Conservation (phyloP, 2,329 filamentous ascomycete genomes). For the Arthroderma uncinatum region DNA sequence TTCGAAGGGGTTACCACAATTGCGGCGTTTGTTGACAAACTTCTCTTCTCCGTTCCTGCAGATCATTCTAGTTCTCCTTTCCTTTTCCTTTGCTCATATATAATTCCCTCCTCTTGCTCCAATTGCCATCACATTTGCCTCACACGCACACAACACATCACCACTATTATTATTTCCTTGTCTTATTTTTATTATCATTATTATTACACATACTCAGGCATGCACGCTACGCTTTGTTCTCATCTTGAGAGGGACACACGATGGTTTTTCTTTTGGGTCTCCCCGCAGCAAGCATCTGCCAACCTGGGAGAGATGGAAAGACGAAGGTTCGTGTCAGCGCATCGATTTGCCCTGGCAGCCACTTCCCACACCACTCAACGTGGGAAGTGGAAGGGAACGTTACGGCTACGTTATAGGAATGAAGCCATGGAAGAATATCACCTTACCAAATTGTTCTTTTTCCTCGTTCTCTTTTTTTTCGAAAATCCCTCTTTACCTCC, state of each 20-base stretch:
- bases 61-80: not conserved
- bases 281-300: not conserved
- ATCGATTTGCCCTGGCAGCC: not conserved
- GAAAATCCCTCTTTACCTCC: not conserved
- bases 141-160: not conserved
- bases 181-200: not conserved
- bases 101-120: constrained; percentile 1
- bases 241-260: constrained; percentile 4
- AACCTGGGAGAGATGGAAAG: not conserved
- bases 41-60: constrained; percentile 2
- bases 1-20: not conserved
- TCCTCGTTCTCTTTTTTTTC: not conserved
- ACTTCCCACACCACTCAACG: not conserved
- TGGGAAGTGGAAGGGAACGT: not conserved
- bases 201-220: constrained; percentile 1
- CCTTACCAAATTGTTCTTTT: not conserved
- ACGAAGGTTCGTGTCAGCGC: not conserved
- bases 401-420: not conserved
- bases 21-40: constrained; percentile 6
- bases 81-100: not conserved
- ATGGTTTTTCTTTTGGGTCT: not conserved
- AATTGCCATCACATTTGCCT: not conserved
- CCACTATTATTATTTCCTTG: not conserved
- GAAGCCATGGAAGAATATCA: not conserved
- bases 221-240: not conserved